Evolutionary conservation across 2,329 filamentous ascomycete genomes (phyloP), one percentile per base, ranked within the genome.

Genomic region (Fusarium nodosum): DNA sequence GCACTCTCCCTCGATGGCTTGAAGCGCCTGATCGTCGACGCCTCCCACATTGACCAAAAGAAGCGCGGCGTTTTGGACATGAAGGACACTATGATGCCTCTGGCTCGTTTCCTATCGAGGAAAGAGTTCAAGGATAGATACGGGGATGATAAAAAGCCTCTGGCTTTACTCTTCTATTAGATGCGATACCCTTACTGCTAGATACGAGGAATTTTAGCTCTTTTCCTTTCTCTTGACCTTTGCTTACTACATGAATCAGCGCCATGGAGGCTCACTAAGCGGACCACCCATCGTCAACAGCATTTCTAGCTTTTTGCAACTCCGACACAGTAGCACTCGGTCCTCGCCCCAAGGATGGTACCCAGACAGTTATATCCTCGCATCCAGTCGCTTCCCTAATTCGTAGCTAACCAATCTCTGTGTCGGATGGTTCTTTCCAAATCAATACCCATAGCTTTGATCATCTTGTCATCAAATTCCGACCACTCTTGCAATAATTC

Each of bases 41-140:
- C 93, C 16, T 97, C 94, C 10, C 91, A 97, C 77, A 92, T 97
- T 70, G 95, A 99, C 80, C 89, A 92, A 79, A 99, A 99, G 86
- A 97, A 97, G 84, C 87, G 94, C 47, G 93, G 94, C 0, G 88
- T 99, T 68, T 88, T 97, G 79, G 96, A 98, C 76, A 97, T 98
- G 93, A 93, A 92, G 79, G 96, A 99, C 65, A 93, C 93, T 0
- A 91, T 94, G 82, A 85, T 94, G 75, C 93, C 93, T 9, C 85
- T 98, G 48, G 87, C 93, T 46, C 87, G 88, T 65, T 88, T 97
- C 77, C 82, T 99, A 52, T 87, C 90, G 34, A 85, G 89, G 57
- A 82, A 87, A 18, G 90, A 93, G 74, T 86, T 97, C 72, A 91
- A 89, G 78, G 88, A 89, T 52, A 85, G 89, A 67, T 97, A 93